Conservation (phyloP, 1,284 basidiomycete species). For the Lentinula novae-zelandiae region DNA sequence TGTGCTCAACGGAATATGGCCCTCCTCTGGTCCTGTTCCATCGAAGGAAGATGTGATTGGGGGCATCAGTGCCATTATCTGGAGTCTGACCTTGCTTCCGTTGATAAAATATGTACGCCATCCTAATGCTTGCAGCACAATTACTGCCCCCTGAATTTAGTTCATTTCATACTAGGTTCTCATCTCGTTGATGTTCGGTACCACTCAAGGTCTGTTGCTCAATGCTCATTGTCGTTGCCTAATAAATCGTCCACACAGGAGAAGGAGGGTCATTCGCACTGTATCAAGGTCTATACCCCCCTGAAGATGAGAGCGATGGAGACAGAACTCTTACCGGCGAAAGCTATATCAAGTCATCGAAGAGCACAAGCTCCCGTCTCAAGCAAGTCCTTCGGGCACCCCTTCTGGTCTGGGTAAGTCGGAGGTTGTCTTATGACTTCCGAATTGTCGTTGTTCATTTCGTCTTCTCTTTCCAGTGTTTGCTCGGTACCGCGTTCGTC, state of each 20-base stretch:
- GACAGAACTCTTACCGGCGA: conserved; percentile 53
- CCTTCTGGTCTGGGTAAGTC: conserved; percentile 48
- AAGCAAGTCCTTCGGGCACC: conserved; percentile 41
- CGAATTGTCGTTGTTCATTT: neutral
- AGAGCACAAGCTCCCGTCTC: conserved; percentile 19
- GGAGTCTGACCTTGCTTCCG: conserved; percentile 61
- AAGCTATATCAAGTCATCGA: conserved; percentile 21
- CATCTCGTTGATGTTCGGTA: conserved; percentile 57
- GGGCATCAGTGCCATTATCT: conserved; percentile 57
- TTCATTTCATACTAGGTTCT: conserved; percentile 35
- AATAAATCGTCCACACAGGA: conserved; percentile 28
- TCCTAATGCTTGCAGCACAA: neutral
- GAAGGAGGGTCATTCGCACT: conserved; percentile 67
- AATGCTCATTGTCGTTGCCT: neutral
- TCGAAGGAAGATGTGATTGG: conserved; percentile 59
- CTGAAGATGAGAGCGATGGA: conserved; percentile 38
- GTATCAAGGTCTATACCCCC: conserved; percentile 58
- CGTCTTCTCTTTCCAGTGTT: conserved; percentile 23
- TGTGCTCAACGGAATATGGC: conserved; percentile 63
- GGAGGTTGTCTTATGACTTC: neutral
- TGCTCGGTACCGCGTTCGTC: conserved; percentile 38
- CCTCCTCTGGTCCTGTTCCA: conserved; percentile 40
- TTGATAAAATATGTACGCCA: conserved; percentile 62
- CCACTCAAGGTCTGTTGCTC: conserved; percentile 40
- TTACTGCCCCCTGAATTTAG: neutral